Evolutionary conservation across 768 basidiomycete genomes (phyloP).

Genomic region (Dioszegia crocea): DNA sequence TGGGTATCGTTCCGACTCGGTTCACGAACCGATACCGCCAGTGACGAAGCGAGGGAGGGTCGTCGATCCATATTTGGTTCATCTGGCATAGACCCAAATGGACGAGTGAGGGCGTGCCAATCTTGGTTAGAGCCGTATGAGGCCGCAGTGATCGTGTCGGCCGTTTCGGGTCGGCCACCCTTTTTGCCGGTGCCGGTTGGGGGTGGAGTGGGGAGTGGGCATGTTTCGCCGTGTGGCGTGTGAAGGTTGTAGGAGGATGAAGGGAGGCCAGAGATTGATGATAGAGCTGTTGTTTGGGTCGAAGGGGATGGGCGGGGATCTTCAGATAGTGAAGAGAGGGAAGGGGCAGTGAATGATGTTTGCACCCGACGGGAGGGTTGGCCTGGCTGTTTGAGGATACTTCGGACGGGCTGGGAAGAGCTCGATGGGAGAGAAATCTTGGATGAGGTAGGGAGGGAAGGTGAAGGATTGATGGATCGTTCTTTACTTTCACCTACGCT

Average conservation of each 20-base stretch:
- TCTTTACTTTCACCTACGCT: neutral
- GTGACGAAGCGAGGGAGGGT: neutral
- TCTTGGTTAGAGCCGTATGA: neutral
- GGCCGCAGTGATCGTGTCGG: neutral
- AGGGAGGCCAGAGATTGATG: neutral
- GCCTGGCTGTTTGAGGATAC: neutral
- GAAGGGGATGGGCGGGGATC: conserved; percentile 3
- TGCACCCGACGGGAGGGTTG: neutral
- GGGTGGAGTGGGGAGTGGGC: too few species aligned
- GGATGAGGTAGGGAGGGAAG: neutral
- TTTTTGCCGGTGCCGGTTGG: too few species aligned
- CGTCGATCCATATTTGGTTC: neutral
- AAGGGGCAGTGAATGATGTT: neutral
- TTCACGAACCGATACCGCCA: neutral
- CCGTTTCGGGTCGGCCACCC: neutral
- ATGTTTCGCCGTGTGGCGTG: neutral
- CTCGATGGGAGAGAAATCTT: conserved; percentile 4
- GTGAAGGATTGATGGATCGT: neutral
- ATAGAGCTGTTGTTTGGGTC: neutral
- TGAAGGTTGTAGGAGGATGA: too few species aligned
- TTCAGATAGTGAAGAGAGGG: neutral
- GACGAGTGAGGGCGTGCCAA: neutral
- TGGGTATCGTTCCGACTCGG: too few species aligned
- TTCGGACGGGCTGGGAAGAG: neutral
- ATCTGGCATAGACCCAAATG: neutral